A percentile compares a stretch with the other conserved stretches of the same genome.
These are phyloP conservation scores for Chaetomium fimeti DNA, from an alignment of 495 filamentous ascomycete genomes.

Conservation along the genomic window DNA sequence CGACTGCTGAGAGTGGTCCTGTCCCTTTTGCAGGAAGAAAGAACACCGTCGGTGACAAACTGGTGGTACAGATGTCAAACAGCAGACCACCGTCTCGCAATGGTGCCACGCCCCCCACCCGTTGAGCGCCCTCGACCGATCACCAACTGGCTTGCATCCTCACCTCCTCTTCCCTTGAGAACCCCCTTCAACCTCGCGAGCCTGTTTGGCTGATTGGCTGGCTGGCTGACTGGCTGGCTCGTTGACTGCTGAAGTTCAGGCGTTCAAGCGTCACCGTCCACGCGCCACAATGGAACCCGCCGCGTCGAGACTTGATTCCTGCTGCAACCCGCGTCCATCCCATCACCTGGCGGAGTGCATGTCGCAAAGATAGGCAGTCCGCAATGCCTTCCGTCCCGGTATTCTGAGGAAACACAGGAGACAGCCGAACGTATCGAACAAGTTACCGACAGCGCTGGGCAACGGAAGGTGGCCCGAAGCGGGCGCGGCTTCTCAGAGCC, in stretches of 20 bases:
- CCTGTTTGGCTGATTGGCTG: slow-evolving; percentile 4
- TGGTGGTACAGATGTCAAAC: not conserved
- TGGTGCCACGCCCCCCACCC: not conserved
- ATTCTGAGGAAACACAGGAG: too few relatives aligned
- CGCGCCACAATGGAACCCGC: slow-evolving; percentile 1
- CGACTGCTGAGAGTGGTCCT: not conserved
- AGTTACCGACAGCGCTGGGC: too few relatives aligned
- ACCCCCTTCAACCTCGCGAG: not conserved
- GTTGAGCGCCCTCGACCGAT: not conserved
- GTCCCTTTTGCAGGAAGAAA: not conserved
- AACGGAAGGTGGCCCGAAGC: too few relatives aligned
- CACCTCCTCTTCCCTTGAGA: not conserved
- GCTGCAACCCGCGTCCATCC: not conserved
- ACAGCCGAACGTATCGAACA: too few relatives aligned
- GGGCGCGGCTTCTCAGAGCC: not conserved
- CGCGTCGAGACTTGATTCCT: not conserved
- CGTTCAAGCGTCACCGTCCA: slow-evolving; percentile 6
- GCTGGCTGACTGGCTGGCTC: not conserved
- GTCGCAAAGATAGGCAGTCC: not conserved
- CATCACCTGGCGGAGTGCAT: not conserved
- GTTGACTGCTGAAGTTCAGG: slow-evolving; percentile 5
- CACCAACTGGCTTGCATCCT: not conserved
- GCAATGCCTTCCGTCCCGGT: too few relatives aligned
- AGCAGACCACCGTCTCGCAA: not conserved
- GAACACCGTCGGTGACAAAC: not conserved